Conservation (phyloP, 164 flowering plant species). For the Santalum album region DNA sequence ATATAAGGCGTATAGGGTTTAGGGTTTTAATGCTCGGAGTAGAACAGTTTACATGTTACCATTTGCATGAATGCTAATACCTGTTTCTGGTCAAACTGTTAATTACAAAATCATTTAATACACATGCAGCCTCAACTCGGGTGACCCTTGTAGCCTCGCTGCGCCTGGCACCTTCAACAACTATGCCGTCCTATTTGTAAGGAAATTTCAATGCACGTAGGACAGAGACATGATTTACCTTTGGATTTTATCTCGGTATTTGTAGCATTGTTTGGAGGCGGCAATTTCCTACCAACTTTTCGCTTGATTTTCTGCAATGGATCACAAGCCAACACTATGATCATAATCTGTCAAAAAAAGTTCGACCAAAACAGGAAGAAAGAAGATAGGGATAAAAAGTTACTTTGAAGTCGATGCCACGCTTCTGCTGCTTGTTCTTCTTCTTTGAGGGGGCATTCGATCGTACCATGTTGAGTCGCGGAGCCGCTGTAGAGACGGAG, state of each 20-base stretch:
- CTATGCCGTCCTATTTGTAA: too few species aligned
- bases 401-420: slow-evolving; percentile 69
- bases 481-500: too few species aligned
- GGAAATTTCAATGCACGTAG: background rate
- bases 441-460: slow-evolving; percentile 15
- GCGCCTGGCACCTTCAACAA: too few species aligned
- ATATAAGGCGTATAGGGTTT: too few species aligned
- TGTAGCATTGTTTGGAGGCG: slow-evolving; percentile 79
- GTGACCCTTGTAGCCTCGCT: too few species aligned
- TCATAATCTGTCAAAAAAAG: background rate
- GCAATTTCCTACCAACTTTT: slow-evolving; percentile 85
- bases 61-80: too few species aligned
- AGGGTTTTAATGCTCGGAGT: too few species aligned
- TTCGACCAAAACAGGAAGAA: too few species aligned
- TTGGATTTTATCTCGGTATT: slow-evolving; percentile 75
- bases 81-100: background rate
- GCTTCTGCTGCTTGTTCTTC: slow-evolving; percentile 45
- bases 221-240: slow-evolving; percentile 28
- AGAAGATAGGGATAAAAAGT: background rate
- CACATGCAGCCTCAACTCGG: background rate
- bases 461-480: slow-evolving; percentile 27
- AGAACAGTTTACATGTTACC: too few species aligned
- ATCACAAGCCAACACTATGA: background rate
- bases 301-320: slow-evolving; percentile 70
- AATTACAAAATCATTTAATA: background rate